Evolutionary conservation across 2,329 filamentous ascomycete species (phyloP).

Genomic region (Arthrobotrys conoides): DNA sequence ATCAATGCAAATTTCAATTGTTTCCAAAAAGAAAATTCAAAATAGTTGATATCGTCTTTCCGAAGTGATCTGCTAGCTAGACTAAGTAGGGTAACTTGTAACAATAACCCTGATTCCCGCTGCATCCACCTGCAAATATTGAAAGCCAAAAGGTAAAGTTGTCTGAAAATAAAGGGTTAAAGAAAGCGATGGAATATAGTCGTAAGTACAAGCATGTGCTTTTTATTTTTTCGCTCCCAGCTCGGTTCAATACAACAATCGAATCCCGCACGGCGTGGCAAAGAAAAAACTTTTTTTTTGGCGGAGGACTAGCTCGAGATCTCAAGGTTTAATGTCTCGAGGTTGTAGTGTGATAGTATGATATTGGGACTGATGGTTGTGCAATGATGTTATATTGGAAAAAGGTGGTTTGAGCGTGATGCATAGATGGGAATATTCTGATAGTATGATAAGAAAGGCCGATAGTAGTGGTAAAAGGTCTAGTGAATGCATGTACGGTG

Average conservation of each 20-base stretch:
- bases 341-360: slow-evolving; percentile 17
- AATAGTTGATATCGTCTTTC: slow-evolving; percentile 18
- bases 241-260: slow-evolving; percentile 45
- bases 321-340: slow-evolving; percentile 6
- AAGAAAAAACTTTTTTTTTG: slow-evolving; percentile 36
- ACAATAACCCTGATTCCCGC: slow-evolving; percentile 32
- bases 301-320: not conserved
- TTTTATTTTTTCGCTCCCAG: slow-evolving; percentile 42
- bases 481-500: slow-evolving; percentile 24
- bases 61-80: slow-evolving; percentile 16
- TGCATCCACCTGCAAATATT: slow-evolving; percentile 26
- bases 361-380: not conserved
- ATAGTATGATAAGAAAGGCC: not conserved
- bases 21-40: not conserved
- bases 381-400: not conserved
- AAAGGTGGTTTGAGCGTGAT: not conserved
- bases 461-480: slow-evolving; percentile 11
- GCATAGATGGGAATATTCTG: not conserved
- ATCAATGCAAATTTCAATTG: no score
- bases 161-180: no score
- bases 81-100: slow-evolving; percentile 14
- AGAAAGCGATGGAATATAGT: not conserved
- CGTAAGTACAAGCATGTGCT: slow-evolving; percentile 18
- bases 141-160: not conserved
- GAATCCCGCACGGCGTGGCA: slow-evolving; percentile 45